Evolutionary conservation across 2,329 filamentous ascomycete species (phyloP).

Genomic region (Cordyceps militaris): DNA sequence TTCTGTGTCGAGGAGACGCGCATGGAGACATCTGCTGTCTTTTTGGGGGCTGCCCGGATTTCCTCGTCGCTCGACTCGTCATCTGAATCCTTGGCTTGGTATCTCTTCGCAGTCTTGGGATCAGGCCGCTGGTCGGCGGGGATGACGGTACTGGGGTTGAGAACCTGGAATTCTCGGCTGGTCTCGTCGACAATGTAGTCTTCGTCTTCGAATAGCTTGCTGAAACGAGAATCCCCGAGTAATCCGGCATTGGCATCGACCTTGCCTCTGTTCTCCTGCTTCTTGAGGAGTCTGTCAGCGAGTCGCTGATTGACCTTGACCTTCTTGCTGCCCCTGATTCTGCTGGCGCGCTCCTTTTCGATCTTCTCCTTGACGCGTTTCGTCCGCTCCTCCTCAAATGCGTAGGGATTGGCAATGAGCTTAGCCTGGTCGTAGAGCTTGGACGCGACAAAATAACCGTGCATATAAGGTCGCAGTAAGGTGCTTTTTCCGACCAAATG

Average conservation of each 20-base stretch:
- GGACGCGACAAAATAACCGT: constrained; percentile 95
- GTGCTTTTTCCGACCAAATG: constrained; percentile 89
- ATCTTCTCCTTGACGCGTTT: constrained; percentile 94
- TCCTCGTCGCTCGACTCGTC: constrained; percentile 36
- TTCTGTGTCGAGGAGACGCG: constrained; percentile 63
- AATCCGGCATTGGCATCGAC: constrained; percentile 57
- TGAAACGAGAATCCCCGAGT: constrained; percentile 81
- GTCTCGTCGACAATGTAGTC: constrained; percentile 89
- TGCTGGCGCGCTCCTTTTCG: constrained; percentile 89
- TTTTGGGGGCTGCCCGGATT: constrained; percentile 18
- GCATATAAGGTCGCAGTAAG: constrained; percentile 92
- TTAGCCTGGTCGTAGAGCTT: constrained; percentile 92
- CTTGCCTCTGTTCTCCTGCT: constrained; percentile 52
- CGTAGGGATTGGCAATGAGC: constrained; percentile 86
- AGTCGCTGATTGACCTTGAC: constrained; percentile 89
- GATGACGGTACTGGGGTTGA: constrained; percentile 77
- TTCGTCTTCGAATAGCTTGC: constrained; percentile 81
- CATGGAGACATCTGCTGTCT: constrained; percentile 45
- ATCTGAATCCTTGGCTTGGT: constrained; percentile 35
- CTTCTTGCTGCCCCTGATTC: constrained; percentile 92
- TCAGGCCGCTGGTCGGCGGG: constrained; percentile 24
- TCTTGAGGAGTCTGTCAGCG: constrained; percentile 66
- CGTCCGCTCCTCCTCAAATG: constrained; percentile 85
- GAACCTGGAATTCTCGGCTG: constrained; percentile 75
- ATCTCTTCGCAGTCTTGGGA: constrained; percentile 29